Conservation (phyloP, 2,329 filamentous ascomycete genomes). For the Epichloe bromicola region DNA sequence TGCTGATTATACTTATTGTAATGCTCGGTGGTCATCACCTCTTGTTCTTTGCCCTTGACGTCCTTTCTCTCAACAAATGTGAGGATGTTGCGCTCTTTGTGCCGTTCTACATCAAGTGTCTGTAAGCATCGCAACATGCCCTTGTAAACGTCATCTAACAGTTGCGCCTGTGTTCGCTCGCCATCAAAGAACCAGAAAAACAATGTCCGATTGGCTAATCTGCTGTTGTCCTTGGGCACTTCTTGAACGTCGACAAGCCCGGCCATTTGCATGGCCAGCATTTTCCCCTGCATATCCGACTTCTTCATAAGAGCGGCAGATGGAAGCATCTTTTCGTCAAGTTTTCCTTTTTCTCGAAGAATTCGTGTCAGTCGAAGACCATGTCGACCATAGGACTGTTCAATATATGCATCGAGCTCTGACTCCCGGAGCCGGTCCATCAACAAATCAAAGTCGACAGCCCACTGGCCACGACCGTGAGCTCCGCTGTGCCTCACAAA, state of each 20-base stretch:
- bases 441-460: constrained; percentile 67
- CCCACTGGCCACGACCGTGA: constrained; percentile 60
- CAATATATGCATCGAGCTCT: constrained; percentile 72
- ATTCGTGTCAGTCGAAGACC: constrained; percentile 78
- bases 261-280: constrained; percentile 73
- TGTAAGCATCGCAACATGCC: constrained; percentile 77
- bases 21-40: constrained; percentile 64
- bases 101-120: constrained; percentile 63
- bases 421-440: constrained; percentile 57
- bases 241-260: constrained; percentile 89
- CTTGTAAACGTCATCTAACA: constrained; percentile 78
- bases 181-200: constrained; percentile 89
- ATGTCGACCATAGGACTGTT: constrained; percentile 60
- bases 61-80: constrained; percentile 75
- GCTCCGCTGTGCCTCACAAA: constrained; percentile 58
- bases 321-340: constrained; percentile 87
- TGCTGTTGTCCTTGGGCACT: constrained; percentile 75
- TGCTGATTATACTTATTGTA: constrained; percentile 47
- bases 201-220: constrained; percentile 69
- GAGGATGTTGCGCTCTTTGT: constrained; percentile 58
- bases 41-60: constrained; percentile 71
- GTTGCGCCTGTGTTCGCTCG: constrained; percentile 53
- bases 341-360: constrained; percentile 71
- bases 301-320: constrained; percentile 73
- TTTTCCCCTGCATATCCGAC: constrained; percentile 69